Percentiles rank a stretch among this genome's conserved stretches.
Conservation (phyloP, 768 basidiomycete species). For the Mycena amicta region DNA sequence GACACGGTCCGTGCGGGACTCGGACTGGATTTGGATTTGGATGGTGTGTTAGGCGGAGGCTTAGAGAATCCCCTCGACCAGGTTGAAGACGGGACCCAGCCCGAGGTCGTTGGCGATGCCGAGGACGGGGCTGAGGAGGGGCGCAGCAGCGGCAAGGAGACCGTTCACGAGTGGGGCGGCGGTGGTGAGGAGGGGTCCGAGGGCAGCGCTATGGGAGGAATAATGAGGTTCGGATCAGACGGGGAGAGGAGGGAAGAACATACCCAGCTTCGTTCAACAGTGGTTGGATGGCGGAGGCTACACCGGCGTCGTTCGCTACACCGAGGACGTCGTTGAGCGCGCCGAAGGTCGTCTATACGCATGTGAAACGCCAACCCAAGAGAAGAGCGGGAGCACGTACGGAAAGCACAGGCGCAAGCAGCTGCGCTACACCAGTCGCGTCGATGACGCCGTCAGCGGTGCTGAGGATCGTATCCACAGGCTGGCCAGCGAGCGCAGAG, state of each 20-base stretch:
- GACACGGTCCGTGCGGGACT: background rate
- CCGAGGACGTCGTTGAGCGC: background rate
- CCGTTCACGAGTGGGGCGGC: constrained; percentile 1
- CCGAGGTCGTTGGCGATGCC: background rate
- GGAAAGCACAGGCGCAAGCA: background rate
- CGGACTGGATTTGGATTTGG: background rate
- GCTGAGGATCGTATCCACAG: background rate
- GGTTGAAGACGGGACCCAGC: background rate
- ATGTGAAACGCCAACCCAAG: background rate
- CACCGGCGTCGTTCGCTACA: background rate
- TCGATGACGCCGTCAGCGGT: background rate
- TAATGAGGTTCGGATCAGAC: background rate
- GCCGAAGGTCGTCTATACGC: background rate
- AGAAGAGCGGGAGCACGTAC: background rate
- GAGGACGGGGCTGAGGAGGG: background rate
- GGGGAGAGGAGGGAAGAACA: background rate
- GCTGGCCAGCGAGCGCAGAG: background rate
- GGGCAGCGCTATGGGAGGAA: background rate
- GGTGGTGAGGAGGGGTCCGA: background rate
- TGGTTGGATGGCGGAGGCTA: background rate
- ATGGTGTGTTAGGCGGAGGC: background rate
- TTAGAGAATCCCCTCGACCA: background rate
- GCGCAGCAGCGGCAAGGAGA: background rate
- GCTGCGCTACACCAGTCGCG: background rate
- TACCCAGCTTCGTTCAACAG: background rate